phyloP scores from a whole-genome alignment of 495 filamentous ascomycete species.

The Hypoxylon fuscum region DNA sequence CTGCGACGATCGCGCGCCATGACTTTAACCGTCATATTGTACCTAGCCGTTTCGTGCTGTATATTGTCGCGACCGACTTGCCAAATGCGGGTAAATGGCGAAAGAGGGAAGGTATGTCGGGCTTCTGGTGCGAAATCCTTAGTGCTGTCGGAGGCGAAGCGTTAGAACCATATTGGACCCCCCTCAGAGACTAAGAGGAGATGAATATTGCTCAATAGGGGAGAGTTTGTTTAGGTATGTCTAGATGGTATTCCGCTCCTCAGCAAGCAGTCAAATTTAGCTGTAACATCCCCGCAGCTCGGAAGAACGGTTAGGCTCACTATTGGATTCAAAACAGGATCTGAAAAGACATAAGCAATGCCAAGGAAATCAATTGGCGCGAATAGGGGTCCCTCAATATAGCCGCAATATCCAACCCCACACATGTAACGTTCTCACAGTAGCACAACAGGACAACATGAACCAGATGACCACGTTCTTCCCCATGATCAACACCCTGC shows the following conservation, averaged over 20 bases:
- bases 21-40: slow-evolving; percentile 37
- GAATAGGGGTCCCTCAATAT: slow-evolving; percentile 25
- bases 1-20: slow-evolving; percentile 29
- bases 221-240: neutral
- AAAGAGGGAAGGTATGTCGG: slow-evolving; percentile 14
- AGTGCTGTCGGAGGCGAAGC: slow-evolving; percentile 15
- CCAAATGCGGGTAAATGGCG: slow-evolving; percentile 33
- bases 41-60: slow-evolving; percentile 12
- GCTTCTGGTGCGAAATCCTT: neutral
- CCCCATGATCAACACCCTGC: slow-evolving; percentile 10
- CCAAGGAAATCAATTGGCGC: slow-evolving; percentile 5
- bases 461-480: slow-evolving; percentile 25
- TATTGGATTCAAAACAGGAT: neutral
- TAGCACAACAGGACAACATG: slow-evolving; percentile 30
- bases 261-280: neutral
- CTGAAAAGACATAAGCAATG: slow-evolving; percentile 2
- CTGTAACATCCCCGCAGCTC: slow-evolving; percentile 2
- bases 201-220: neutral
- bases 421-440: slow-evolving; percentile 40
- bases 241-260: neutral
- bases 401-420: slow-evolving; percentile 39
- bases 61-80: slow-evolving; percentile 11
- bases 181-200: neutral
- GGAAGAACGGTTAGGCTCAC: slow-evolving; percentile 9
- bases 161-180: neutral